These are phyloP conservation scores for Rhodofomes roseus DNA, from an alignment of 1,284 basidiomycete species.

Conservation along the genomic window DNA sequence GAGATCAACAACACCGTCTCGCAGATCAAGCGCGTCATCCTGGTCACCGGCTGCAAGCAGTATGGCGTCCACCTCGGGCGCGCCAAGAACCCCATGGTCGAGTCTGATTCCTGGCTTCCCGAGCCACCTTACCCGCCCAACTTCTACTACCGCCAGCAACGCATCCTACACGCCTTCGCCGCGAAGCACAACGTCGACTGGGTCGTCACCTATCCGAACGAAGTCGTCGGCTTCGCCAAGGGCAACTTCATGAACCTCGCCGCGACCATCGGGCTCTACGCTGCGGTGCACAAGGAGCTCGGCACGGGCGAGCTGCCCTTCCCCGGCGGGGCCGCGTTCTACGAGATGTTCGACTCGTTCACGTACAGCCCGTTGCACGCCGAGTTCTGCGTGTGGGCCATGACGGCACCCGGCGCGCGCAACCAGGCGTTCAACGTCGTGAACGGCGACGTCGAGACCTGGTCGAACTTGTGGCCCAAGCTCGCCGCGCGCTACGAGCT, in stretches of 20 bases:
- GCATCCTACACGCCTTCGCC: not conserved
- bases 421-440: conserved; percentile 2
- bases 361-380: conserved; percentile 1
- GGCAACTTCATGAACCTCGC: conserved; percentile 3
- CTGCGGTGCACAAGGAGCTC: not conserved
- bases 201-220: conserved; percentile 1
- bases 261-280: not conserved
- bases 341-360: conserved; percentile 1
- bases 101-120: not conserved
- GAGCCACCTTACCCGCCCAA: conserved; percentile 2
- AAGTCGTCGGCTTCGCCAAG: not conserved
- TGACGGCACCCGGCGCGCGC: not conserved
- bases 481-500: not conserved
- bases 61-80: not conserved
- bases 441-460: conserved; percentile 1
- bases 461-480: not conserved
- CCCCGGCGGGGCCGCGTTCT: not conserved
- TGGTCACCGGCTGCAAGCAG: not conserved
- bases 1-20: not conserved
- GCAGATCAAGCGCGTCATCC: not conserved
- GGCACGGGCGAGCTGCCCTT: not conserved
- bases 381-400: not conserved
- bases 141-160: conserved; percentile 2
- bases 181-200: not conserved
- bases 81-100: not conserved